These are phyloP conservation scores for Zhuliangozyma blackwelliae DNA, from an alignment of 1,139 yeast genomes.

Conservation along the genomic window DNA sequence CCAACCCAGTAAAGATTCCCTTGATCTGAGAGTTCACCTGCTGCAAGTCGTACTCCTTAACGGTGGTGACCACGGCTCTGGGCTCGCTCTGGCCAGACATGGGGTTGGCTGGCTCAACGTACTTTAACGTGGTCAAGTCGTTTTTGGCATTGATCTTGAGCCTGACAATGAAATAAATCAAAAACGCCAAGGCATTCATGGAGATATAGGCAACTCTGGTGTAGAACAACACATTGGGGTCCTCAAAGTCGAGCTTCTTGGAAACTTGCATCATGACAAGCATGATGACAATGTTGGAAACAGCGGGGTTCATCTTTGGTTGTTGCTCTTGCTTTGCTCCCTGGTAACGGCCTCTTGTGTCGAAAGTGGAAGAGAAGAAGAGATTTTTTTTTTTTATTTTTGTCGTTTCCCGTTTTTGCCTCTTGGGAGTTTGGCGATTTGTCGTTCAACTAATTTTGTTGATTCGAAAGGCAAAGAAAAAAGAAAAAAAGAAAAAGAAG, in stretches of 20 bases:
- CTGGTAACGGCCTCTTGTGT: background rate
- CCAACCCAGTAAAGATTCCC: slow-evolving; percentile 81
- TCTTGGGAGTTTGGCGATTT: too few relatives aligned
- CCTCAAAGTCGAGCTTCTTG: slow-evolving; percentile 84
- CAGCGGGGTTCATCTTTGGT: slow-evolving; percentile 71
- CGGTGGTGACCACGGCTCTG: slow-evolving; percentile 80
- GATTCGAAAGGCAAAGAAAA: too few relatives aligned
- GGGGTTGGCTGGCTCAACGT: slow-evolving; percentile 81
- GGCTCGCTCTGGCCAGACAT: slow-evolving; percentile 72
- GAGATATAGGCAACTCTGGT: slow-evolving; percentile 71
- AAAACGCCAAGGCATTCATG: slow-evolving; percentile 63
- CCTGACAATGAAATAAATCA: slow-evolving; percentile 64
- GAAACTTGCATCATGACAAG: slow-evolving; percentile 96
- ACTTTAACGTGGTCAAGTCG: slow-evolving; percentile 88
- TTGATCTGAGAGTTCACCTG: slow-evolving; percentile 79
- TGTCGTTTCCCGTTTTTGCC: too few relatives aligned
- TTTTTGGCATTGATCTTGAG: slow-evolving; percentile 65
- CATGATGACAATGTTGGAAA: slow-evolving; percentile 84
- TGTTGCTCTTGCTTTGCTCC: background rate
- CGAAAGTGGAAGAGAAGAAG: background rate
- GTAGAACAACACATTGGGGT: slow-evolving; percentile 69
- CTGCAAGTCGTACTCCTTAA: slow-evolving; percentile 87
- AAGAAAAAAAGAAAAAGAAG: too few relatives aligned
- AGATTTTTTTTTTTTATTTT: too few relatives aligned
- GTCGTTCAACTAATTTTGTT: too few relatives aligned